Base-by-base conservation (phyloP, 1,284 basidiomycete genomes). In the Fomitopsis betulina region DNA sequence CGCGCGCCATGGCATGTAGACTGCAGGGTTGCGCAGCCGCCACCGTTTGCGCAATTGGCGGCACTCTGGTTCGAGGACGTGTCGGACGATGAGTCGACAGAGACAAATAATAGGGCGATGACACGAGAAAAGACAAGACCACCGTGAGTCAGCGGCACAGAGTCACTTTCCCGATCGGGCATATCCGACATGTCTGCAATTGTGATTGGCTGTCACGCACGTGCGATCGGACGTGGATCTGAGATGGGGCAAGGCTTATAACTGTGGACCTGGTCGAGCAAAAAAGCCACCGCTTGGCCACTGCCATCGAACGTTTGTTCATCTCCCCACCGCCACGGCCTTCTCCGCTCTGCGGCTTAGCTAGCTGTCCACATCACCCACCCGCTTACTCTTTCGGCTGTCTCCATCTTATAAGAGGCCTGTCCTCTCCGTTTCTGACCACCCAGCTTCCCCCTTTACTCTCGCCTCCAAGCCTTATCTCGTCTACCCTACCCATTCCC, bases 241-340 rank as follows among this genome's bases (percentile, higher is more conserved):
- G 61, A 57, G 52, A 61, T 49, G 55, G 54, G 59, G 55, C 10
- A 27, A 21, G 25, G 10, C 25, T 55, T 55, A 59, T 55, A 59
- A 56, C 58, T 54, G 55, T 60, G n/a, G n/a, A n/a, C n/a, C n/a
- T n/a, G 56, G 38, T 49, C 57, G 58, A 53, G 54, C 38, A 51
- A 51, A 50, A 51, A 51, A 32, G 49, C 32, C 33, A 33, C 27
- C 35, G 37, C 43, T 50, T 58, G 60, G 15, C 55, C 38, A 33
- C 12, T 39, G 35, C 38, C 37, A 23, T 39, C 32, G 62, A 64
- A 64, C 65, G 65, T 67, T 65, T 63, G 67, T 64, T 60, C 63
- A 39, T 57, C 45, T 52, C 56, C 47, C 58, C 52, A 54, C 58
- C 53, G 58, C 49, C 45, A 30, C 42, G 32, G 40, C 35, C 10